These are phyloP conservation scores for Sutorius eximius DNA, from an alignment of 1,284 basidiomycete species.

Conservation along the genomic window DNA sequence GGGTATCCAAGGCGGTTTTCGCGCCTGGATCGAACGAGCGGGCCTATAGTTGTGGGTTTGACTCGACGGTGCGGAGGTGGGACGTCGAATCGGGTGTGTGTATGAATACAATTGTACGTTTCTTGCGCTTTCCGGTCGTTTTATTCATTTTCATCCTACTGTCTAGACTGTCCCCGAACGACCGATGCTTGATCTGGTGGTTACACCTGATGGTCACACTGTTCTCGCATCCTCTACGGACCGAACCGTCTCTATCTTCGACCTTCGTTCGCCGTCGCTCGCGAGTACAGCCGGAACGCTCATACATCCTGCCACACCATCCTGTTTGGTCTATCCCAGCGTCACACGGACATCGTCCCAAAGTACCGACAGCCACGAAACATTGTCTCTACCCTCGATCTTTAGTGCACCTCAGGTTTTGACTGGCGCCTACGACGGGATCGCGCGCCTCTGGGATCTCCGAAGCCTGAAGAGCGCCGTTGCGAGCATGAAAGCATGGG, in stretches of 20 bases:
- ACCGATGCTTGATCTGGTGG: slow-evolving; percentile 63
- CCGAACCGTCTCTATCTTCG: slow-evolving; percentile 65
- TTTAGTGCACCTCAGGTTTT: slow-evolving; percentile 51
- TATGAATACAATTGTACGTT: slow-evolving; percentile 52
- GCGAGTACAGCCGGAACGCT: slow-evolving; percentile 54
- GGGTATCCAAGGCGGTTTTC: slow-evolving; percentile 69
- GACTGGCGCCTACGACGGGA: slow-evolving; percentile 82
- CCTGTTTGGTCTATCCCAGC: slow-evolving; percentile 57
- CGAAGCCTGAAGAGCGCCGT: slow-evolving; percentile 65
- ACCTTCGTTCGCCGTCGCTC: slow-evolving; percentile 51
- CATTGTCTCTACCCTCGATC: background rate
- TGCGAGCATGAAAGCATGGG: slow-evolving; percentile 67
- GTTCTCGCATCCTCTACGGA: slow-evolving; percentile 67
- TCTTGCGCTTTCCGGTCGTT: background rate
- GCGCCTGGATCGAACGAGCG: slow-evolving; percentile 25
- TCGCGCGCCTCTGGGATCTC: slow-evolving; percentile 85
- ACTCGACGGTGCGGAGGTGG: slow-evolving; percentile 75
- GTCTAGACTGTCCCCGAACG: slow-evolving; percentile 64
- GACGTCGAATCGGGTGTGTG: slow-evolving; percentile 70
- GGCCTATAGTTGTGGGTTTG: slow-evolving; percentile 74
- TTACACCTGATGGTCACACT: slow-evolving; percentile 42
- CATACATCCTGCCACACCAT: slow-evolving; percentile 72
- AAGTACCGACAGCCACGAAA: background rate
- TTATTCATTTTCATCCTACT: background rate
- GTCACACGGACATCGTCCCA: slow-evolving; percentile 13